Evolutionary conservation across 768 basidiomycete genomes (phyloP).

Genomic region (Phylloporus arenicola): DNA sequence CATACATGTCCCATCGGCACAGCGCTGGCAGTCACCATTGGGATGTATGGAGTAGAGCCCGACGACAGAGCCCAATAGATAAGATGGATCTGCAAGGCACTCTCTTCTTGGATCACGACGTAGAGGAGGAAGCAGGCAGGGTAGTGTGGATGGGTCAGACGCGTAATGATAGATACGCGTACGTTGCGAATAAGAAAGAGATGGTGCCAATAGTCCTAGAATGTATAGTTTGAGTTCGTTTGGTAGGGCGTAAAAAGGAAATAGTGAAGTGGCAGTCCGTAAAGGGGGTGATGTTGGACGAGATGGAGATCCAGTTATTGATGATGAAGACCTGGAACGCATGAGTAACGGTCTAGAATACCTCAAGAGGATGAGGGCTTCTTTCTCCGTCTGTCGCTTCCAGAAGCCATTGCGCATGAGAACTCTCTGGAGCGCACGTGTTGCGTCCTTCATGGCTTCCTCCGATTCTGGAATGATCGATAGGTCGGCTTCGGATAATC

Average conservation of each 20-base stretch:
- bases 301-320: conserved; percentile 10
- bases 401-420: conserved; percentile 46
- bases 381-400: conserved; percentile 39
- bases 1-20: conserved; percentile 37
- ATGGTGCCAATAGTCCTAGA: conserved; percentile 51
- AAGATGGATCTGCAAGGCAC: conserved; percentile 20
- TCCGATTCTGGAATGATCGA: conserved; percentile 14
- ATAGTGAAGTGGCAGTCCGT: conserved; percentile 16
- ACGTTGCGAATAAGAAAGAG: conserved; percentile 52
- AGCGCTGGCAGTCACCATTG: conserved; percentile 19
- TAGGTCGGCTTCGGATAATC: conserved; percentile 16
- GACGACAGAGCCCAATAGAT: conserved; percentile 10
- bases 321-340: conserved; percentile 13
- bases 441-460: conserved; percentile 32
- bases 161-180: conserved; percentile 53
- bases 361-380: conserved; percentile 47
- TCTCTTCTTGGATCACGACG: conserved; percentile 16
- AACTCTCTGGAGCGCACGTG: conserved; percentile 31
- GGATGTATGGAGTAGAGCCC: conserved; percentile 4
- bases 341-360: conserved; percentile 47
- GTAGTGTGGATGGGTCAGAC: conserved; percentile 45
- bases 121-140: conserved; percentile 34
- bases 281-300: conserved; percentile 12
- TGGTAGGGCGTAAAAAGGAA: conserved; percentile 44
- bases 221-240: conserved; percentile 54